Conservation (phyloP, 1,284 basidiomycete species). For the Trichosporon faecale region DNA sequence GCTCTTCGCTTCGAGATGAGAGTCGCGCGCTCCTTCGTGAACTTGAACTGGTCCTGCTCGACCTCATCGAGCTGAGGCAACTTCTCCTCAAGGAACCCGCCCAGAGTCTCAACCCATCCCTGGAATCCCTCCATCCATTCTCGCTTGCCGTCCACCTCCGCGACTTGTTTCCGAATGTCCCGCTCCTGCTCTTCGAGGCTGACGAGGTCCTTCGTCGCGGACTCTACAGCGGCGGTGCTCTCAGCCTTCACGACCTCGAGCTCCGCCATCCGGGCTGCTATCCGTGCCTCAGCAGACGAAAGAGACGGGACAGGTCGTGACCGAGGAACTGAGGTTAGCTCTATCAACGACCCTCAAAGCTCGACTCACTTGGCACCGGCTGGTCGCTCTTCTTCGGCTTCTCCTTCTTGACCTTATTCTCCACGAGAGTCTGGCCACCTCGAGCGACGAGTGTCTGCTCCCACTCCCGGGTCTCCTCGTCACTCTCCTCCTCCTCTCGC, state of each 20-base stretch:
- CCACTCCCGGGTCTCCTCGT: conserved; percentile 82
- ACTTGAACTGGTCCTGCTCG: conserved; percentile 72
- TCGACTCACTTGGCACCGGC: conserved; percentile 66
- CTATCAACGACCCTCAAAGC: neutral
- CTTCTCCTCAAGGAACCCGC: conserved; percentile 87
- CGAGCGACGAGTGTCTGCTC: conserved; percentile 56
- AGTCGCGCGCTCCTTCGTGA: conserved; percentile 69
- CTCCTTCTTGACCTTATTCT: conserved; percentile 10
- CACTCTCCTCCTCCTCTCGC: conserved; percentile 66
- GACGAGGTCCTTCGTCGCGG: conserved; percentile 60
- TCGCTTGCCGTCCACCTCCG: conserved; percentile 72
- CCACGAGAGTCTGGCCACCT: conserved; percentile 7
- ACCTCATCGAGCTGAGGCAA: conserved; percentile 77
- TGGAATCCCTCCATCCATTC: conserved; percentile 82
- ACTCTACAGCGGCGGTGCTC: conserved; percentile 42
- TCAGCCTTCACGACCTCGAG: conserved; percentile 52
- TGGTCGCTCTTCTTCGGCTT: conserved; percentile 57
- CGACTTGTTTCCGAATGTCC: conserved; percentile 76
- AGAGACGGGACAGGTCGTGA: conserved; percentile 60
- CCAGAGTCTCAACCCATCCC: conserved; percentile 83
- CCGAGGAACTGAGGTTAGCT: conserved; percentile 57
- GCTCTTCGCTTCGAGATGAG: conserved; percentile 66
- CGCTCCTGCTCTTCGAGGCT: conserved; percentile 70
- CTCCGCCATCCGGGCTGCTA: conserved; percentile 62
- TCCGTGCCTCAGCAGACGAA: conserved; percentile 65